Evolutionary conservation across 2,329 filamentous ascomycete species (phyloP).

Genomic region (Sphaerulina vaccinii): DNA sequence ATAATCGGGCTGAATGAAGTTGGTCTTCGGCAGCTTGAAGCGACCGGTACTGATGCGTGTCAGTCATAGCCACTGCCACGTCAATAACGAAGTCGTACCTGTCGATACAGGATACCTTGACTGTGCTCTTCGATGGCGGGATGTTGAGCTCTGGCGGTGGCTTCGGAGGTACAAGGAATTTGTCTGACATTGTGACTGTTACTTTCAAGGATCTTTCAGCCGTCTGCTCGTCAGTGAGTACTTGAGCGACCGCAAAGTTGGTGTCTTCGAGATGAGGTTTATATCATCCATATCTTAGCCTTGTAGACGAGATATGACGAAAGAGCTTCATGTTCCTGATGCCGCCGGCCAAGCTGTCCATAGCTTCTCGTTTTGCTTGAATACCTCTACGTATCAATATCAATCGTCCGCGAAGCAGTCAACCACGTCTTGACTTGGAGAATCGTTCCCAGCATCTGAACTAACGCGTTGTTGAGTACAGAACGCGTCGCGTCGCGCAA

Average conservation of each 20-base stretch:
- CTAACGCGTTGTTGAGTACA: no score
- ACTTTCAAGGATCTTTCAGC: no score
- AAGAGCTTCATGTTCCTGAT: no score
- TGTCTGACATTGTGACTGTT: slow-evolving; percentile 16
- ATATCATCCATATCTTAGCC: not conserved
- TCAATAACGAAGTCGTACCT: slow-evolving; percentile 25
- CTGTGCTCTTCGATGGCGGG: slow-evolving; percentile 32
- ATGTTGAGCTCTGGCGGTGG: slow-evolving; percentile 37
- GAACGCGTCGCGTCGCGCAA: no score
- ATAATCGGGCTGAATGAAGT: slow-evolving; percentile 43
- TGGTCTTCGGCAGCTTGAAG: slow-evolving; percentile 32
- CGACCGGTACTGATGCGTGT: slow-evolving; percentile 33
- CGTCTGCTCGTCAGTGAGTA: not conserved
- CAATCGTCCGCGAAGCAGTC: no score
- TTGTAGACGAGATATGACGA: slow-evolving; percentile 1
- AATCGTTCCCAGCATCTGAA: no score
- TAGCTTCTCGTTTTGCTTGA: no score
- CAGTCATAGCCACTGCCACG: not conserved
- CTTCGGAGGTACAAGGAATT: slow-evolving; percentile 28
- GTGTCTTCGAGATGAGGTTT: no score
- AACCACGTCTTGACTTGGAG: no score
- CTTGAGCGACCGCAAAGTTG: no score
- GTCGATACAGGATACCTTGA: slow-evolving; percentile 40
- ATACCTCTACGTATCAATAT: no score
- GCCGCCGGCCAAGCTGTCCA: no score